Evolutionary conservation across 2,329 filamentous ascomycete species (phyloP), one percentile per base, ranked within the genome.

Genomic region (Pseudogymnoascus sp.): DNA sequence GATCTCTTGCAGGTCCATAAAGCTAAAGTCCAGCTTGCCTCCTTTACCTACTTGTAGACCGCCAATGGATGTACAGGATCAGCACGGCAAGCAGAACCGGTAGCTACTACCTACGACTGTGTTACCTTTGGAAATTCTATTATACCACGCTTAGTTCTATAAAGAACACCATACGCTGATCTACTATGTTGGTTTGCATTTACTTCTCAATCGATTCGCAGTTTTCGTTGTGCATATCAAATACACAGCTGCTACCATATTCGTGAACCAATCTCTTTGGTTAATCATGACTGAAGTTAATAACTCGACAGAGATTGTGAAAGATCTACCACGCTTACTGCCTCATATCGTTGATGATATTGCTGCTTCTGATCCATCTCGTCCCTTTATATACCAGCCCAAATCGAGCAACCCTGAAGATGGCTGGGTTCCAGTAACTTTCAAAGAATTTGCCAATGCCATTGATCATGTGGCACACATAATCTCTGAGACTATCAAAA

Each of bases 381-480:
- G 71, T n/a, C 71, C 76, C 50, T 75, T 70, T 61, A 69, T 78
- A 40, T 72, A 71, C 6, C 65, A 75, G 10, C 77, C 78, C 4
- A 68, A 69, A 1, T 74, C 72, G 0, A 72, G 72, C 1, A 62
- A 77, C 36, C 75, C 75, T 9, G 68, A 72, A 17, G 76, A 78
- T 60, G 78, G 77, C 9, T 80, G 77, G 76, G 74, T 69, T 64
- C 38, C 67, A 8, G 67, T 79, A 60, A 76, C 75, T 0, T 79
- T 72, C 60, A 71, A 68, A 57, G 68, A 76, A 57, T 74, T 74
- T 23, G 75, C 76, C 61, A 77, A 78, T 38, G 76, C 76, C 13
- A 68, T 79, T 65, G 76, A 79, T 68, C 72, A 72, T 21, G 69
- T 74, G n/a, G 76, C 77, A 10, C 73, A 72, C 36, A 70, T 68